Conservation (phyloP, 176 grass and related monocot genomes). For the Poa pratensis region DNA sequence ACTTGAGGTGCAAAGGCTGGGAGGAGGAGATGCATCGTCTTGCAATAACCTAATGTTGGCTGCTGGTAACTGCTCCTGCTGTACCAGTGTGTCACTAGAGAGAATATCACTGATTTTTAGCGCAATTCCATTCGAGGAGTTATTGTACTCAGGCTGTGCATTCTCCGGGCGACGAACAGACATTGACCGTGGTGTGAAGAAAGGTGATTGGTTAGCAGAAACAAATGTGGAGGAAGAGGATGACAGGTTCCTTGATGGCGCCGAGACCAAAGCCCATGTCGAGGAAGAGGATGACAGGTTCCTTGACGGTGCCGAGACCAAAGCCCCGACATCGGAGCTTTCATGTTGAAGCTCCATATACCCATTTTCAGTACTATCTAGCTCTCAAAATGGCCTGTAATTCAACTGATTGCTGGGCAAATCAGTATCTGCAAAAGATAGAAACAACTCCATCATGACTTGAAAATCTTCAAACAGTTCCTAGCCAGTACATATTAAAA, state of each 20-base stretch:
- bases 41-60: conserved; percentile 39
- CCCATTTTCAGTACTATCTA: conserved; percentile 72
- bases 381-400: conserved; percentile 39
- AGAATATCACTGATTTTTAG: conserved; percentile 59
- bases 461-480: not conserved
- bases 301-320: conserved; percentile 66
- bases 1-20: conserved; percentile 71
- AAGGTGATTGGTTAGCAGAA: conserved; percentile 93
- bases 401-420: conserved; percentile 37
- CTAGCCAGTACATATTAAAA: not conserved
- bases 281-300: conserved; percentile 92
- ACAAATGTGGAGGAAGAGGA: conserved; percentile 93
- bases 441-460: conserved; percentile 21
- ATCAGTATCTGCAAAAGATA: conserved; percentile 41
- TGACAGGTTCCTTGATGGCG: conserved; percentile 73
- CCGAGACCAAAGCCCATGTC: conserved; percentile 71
- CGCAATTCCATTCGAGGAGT: conserved; percentile 26
- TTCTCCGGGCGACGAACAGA: conserved; percentile 48
- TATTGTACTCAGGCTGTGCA: conserved; percentile 32
- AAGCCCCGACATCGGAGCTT: conserved; percentile 71
- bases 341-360: conserved; percentile 98
- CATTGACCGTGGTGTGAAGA: conserved; percentile 80
- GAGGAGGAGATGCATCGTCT: conserved; percentile 66
- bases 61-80: conserved; percentile 33
- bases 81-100: conserved; percentile 38